phyloP scores from a whole-genome alignment of 352 stramenopile genomes.

The Globisporangium acanthophoron region DNA sequence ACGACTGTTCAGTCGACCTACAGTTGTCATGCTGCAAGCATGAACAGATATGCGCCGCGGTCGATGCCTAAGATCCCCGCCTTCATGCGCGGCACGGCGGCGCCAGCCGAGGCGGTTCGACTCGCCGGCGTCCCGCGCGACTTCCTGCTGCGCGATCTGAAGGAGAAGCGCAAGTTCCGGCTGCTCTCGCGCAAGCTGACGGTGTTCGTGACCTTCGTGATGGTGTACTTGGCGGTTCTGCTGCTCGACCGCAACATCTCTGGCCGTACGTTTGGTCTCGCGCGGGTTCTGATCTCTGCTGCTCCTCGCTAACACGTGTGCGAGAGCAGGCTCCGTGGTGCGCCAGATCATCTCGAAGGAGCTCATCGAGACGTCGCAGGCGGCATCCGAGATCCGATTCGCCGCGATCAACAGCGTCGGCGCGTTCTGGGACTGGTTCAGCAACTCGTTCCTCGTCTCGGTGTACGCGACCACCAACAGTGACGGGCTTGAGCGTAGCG shows the following conservation, averaged over 20 bases:
- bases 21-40: background rate
- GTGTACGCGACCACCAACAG: constrained; percentile 36
- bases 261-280: constrained; percentile 26
- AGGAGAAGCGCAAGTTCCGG: constrained; percentile 68
- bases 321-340: constrained; percentile 37
- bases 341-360: constrained; percentile 51
- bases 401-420: constrained; percentile 30
- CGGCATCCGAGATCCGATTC: constrained; percentile 32
- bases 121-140: constrained; percentile 28
- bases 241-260: constrained; percentile 70
- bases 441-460: constrained; percentile 44
- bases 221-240: constrained; percentile 52
- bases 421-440: constrained; percentile 57
- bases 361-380: constrained; percentile 32
- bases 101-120: constrained; percentile 1
- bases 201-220: constrained; percentile 59
- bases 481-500: constrained; percentile 10
- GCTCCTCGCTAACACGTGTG: background rate
- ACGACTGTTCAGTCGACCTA: no score
- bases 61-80: constrained; percentile 8
- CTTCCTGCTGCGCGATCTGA: constrained; percentile 55
- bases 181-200: constrained; percentile 56
- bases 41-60: constrained; percentile 7
- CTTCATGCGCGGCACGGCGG: constrained; percentile 6
- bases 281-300: no score